A percentile compares a stretch with the other conserved stretches of the same genome.
Conservation (phyloP, 331 rosid genomes). For the Pyrus hybrid region DNA sequence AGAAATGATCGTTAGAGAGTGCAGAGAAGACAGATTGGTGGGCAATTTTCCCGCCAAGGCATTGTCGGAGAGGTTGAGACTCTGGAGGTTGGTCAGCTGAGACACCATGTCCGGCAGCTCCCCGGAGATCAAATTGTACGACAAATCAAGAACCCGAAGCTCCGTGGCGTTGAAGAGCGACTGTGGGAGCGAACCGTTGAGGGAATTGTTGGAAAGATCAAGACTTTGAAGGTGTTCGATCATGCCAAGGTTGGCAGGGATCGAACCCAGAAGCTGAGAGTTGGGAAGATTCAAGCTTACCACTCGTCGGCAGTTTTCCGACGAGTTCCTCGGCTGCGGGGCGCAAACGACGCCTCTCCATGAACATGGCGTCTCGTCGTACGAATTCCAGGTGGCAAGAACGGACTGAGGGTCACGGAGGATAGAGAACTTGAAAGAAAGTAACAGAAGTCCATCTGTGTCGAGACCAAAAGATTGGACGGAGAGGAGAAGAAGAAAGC, state of each 20-base stretch:
- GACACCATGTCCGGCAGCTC: constrained; percentile 35
- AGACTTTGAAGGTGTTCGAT: constrained; percentile 52
- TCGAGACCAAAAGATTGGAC: constrained; percentile 29
- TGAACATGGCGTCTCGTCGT: constrained; percentile 57
- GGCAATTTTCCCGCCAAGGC: constrained; percentile 69
- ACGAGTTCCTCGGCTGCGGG: neutral
- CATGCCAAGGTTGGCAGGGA: constrained; percentile 64
- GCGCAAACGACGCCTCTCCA: constrained; percentile 76
- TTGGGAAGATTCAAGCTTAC: constrained; percentile 40
- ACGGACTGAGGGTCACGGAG: constrained; percentile 45
- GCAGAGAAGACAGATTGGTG: constrained; percentile 27
- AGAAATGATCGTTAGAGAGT: constrained; percentile 33
- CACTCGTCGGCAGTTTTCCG: constrained; percentile 25
- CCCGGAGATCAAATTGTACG: constrained; percentile 51
- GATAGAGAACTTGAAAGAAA: constrained; percentile 52
- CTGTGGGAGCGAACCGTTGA: constrained; percentile 70
- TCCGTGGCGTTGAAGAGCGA: constrained; percentile 45
- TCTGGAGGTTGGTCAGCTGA: constrained; percentile 27
- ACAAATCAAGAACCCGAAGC: constrained; percentile 50
- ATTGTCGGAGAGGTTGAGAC: constrained; percentile 77
- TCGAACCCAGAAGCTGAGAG: constrained; percentile 53
- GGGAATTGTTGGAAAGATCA: constrained; percentile 68
- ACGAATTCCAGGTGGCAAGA: constrained; percentile 43
- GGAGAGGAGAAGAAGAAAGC: constrained; percentile 12
- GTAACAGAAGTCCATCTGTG: constrained; percentile 55